Base-by-base conservation (phyloP, 176 grass and related monocot species). In the Juncus inflexus region DNA sequence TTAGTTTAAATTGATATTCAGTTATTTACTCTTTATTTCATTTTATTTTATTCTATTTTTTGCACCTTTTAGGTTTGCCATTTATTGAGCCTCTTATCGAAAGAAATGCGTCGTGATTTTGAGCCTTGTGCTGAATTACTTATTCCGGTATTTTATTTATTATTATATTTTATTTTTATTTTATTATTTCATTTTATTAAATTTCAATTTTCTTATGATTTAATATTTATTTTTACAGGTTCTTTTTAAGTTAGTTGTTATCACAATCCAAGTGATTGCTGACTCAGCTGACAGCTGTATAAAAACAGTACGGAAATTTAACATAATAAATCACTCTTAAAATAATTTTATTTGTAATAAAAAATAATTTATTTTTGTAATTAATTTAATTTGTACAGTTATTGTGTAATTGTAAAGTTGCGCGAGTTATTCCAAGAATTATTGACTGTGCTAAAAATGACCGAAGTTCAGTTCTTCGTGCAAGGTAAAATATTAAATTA, bases 241-340 rank as follows among this genome's bases (percentile, higher is more conserved):
- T 35, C 91, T 96, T 70, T 83, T 96, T 42, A 96, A 91, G 79
- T 78, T 88, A 69, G 87, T 88, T 72, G 82, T 91, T 7, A 91
- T 96, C 60, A 96, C 91, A 16, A 81, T 96, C 70, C 63, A 78
- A 81, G 82, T 96, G 65, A 96, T 96, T 77, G 84, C 84, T 10
- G 84, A 96, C 0, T 81, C 91, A 12, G 82, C 87, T 47, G 91
- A 96, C 76, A 88, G 76, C 50, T 96, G 91, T 66, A 88, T 96
- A 83, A 96, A 96, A 79, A 86, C 83, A 79, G 91, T 96, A 83
- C 38, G 6, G 78, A 65, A 13, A 2, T 61, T 39, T 63, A 59
- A 35, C 6, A 2, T 9, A 80, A 58, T 16, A 72, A 28, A 41
- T 35, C 13, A 10, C 40, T 65, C 16, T 8, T 73, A 74, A 59